Conservation (phyloP, 345 rosid species). For the Mangifera indica region DNA sequence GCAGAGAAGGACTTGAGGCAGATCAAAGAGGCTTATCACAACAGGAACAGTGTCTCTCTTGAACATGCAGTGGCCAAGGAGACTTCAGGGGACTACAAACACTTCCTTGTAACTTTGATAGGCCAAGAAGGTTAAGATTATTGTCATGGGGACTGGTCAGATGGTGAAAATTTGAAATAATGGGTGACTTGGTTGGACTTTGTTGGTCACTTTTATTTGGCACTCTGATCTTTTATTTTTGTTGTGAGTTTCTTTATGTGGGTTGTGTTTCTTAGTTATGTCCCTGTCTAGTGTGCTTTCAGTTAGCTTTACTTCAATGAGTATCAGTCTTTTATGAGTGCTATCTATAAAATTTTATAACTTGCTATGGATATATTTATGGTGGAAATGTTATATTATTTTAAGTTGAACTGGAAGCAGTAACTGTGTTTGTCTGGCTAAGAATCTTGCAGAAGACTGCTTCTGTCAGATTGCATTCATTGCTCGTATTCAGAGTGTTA, state of each 20-base stretch:
- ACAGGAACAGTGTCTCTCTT: slow-evolving; percentile 54
- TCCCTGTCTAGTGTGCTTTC: background rate
- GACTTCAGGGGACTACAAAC: slow-evolving; percentile 56
- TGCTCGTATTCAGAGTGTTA: background rate
- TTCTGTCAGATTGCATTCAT: background rate
- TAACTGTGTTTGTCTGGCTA: background rate
- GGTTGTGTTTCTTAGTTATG: background rate
- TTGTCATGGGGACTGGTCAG: background rate
- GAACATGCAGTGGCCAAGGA: slow-evolving; percentile 54
- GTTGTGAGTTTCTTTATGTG: background rate
- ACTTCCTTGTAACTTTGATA: slow-evolving; percentile 50
- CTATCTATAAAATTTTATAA: too few relatives aligned
- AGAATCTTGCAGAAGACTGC: background rate
- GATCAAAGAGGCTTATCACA: slow-evolving; percentile 55
- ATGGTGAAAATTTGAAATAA: background rate
- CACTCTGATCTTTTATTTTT: background rate
- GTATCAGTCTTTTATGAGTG: background rate
- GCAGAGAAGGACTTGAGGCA: slow-evolving; percentile 57
- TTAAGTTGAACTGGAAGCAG: background rate
- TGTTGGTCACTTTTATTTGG: background rate
- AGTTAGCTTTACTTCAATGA: background rate
- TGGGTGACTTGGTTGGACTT: background rate
- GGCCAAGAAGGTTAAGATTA: slow-evolving; percentile 39
- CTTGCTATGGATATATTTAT: background rate
- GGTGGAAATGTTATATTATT: background rate